Conservation (phyloP, 139 green algal genomes). For the Chlorella sorokiniana region DNA sequence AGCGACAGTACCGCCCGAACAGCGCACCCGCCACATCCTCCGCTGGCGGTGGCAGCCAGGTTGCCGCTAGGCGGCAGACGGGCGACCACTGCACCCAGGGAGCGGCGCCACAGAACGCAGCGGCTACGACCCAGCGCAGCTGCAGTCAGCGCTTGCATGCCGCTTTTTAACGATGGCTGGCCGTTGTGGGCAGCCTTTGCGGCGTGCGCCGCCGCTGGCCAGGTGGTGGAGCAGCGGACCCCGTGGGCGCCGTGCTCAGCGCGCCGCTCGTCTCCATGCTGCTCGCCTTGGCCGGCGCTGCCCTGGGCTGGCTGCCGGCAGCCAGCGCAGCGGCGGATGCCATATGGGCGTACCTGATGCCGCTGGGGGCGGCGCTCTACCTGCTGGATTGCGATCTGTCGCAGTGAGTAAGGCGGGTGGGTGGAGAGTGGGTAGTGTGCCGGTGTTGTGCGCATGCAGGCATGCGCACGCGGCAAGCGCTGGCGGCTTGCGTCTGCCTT, state of each 20-base stretch:
- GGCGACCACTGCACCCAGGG: too few species aligned
- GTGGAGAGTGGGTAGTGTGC: too few species aligned
- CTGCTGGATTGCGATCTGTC: constrained; percentile 70
- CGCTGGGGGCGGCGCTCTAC: constrained; percentile 64
- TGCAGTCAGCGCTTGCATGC: not conserved
- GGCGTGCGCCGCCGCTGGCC: not conserved
- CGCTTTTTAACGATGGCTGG: constrained; percentile 21
- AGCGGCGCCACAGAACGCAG: not conserved
- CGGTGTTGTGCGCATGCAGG: too few species aligned
- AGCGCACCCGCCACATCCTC: too few species aligned
- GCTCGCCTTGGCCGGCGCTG: constrained; percentile 35
- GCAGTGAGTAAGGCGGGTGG: constrained; percentile 18
- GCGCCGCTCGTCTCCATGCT: constrained; percentile 55
- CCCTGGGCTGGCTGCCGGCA: constrained; percentile 41
- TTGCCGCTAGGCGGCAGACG: too few species aligned
- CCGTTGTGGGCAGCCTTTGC: constrained; percentile 21
- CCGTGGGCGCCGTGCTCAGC: constrained; percentile 39
- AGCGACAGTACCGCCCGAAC: too few species aligned
- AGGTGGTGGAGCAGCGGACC: constrained; percentile 45
- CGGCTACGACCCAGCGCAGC: not conserved
- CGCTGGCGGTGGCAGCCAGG: too few species aligned
- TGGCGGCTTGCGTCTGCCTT: too few species aligned
- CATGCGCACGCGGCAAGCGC: too few species aligned
- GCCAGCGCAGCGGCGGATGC: constrained; percentile 47
- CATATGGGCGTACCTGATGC: constrained; percentile 69